phyloP scores from a whole-genome alignment of 1,284 basidiomycete species.

The Rhodotorula sp. region DNA sequence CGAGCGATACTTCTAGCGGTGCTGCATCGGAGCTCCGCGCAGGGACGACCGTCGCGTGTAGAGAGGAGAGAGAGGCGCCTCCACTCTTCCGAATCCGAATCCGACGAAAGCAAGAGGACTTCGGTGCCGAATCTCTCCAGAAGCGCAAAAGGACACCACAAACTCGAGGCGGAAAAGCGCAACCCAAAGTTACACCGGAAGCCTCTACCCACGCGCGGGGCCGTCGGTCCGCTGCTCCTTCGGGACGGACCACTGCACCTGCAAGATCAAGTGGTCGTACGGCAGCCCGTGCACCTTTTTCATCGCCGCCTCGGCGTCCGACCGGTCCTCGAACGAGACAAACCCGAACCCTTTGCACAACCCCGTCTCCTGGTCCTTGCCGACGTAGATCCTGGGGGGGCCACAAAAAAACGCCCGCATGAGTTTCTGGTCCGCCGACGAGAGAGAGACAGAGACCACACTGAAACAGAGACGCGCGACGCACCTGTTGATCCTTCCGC shows the following conservation, averaged over 20 bases:
- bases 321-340: conserved; percentile 84
- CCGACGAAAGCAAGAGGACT: no score
- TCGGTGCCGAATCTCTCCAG: no score
- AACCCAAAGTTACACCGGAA: not conserved
- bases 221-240: conserved; percentile 13
- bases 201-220: not conserved
- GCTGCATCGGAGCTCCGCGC: no score
- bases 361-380: conserved; percentile 91
- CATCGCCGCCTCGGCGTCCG: conserved; percentile 80
- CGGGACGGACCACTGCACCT: conserved; percentile 33
- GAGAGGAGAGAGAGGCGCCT: no score
- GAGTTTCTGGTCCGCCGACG: no score
- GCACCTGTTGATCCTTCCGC: conserved; percentile 64
- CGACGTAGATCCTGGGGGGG: conserved; percentile 81
- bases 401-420: not conserved
- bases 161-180: no score
- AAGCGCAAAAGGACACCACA: no score
- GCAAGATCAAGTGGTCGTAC: conserved; percentile 41
- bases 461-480: conserved; percentile 40
- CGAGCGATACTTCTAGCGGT: no score
- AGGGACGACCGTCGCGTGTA: no score
- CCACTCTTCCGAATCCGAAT: no score
- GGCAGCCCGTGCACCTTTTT: conserved; percentile 83
- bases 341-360: conserved; percentile 89
- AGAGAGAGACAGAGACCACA: no score